Conservation (phyloP, 306 rosid genomes). For the Fragaria vesca region DNA sequence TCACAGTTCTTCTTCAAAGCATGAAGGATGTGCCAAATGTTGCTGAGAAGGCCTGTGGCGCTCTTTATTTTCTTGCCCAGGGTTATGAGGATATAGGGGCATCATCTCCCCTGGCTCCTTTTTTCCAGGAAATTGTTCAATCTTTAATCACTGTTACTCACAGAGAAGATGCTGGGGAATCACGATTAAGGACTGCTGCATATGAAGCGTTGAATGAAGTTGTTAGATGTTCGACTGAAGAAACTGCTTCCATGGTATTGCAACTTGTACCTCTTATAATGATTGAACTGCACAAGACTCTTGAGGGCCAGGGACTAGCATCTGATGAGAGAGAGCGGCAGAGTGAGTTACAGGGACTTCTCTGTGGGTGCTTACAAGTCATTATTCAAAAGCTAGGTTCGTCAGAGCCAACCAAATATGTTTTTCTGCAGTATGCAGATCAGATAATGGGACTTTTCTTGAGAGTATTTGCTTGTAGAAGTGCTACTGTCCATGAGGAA, state of each 20-base stretch:
- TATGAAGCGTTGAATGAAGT: slow-evolving; percentile 86
- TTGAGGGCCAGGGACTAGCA: slow-evolving; percentile 72
- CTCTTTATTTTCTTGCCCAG: slow-evolving; percentile 84
- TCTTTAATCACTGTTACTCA: slow-evolving; percentile 75
- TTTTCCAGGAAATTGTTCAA: slow-evolving; percentile 75
- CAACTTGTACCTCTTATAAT: slow-evolving; percentile 73
- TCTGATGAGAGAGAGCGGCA: slow-evolving; percentile 83
- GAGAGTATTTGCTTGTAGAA: slow-evolving; percentile 81
- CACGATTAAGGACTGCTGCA: slow-evolving; percentile 76
- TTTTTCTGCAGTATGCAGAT: slow-evolving; percentile 69
- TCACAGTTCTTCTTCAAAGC: slow-evolving; percentile 85
- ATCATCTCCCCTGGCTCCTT: slow-evolving; percentile 72
- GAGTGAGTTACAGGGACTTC: slow-evolving; percentile 78
- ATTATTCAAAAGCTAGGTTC: slow-evolving; percentile 87
- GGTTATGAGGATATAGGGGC: slow-evolving; percentile 77
- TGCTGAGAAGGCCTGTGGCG: slow-evolving; percentile 95
- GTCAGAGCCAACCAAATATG: slow-evolving; percentile 65
- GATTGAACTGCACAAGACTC: slow-evolving; percentile 78
- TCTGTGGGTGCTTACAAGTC: slow-evolving; percentile 90
- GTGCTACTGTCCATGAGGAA: slow-evolving; percentile 92
- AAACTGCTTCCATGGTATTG: slow-evolving; percentile 71
- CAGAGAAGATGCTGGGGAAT: slow-evolving; percentile 85
- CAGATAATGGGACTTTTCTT: slow-evolving; percentile 79
- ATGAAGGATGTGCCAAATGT: slow-evolving; percentile 93
- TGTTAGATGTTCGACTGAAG: slow-evolving; percentile 83